Percentiles rank a stretch among this genome's conserved stretches.
phyloP scores from a whole-genome alignment of 2,329 filamentous ascomycete species.

The Plectosphaerella cucumerina region DNA sequence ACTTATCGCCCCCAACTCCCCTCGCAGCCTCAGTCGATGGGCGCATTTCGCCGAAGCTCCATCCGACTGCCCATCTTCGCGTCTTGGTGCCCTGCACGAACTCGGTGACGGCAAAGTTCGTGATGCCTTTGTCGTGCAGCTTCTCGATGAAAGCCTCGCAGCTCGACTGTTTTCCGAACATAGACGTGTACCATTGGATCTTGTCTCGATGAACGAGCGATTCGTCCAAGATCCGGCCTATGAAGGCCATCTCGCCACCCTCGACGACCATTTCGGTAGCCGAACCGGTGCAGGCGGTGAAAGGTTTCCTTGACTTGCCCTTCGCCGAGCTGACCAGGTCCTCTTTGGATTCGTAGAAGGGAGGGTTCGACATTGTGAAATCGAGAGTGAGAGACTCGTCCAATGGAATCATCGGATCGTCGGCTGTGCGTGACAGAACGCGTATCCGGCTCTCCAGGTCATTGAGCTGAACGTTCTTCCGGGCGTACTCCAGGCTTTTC shows the following conservation, averaged over 20 bases:
- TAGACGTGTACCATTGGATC: conserved; percentile 84
- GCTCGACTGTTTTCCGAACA: conserved; percentile 79
- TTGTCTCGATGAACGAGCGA: conserved; percentile 54
- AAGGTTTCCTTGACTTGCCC: conserved; percentile 63
- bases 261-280: conserved; percentile 79
- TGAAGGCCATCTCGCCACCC: conserved; percentile 76
- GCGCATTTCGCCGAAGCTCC: conserved; percentile 71
- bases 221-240: conserved; percentile 65
- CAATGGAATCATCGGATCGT: conserved; percentile 60
- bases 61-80: conserved; percentile 80
- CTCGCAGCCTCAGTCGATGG: conserved; percentile 48
- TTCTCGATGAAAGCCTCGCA: conserved; percentile 58
- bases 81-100: conserved; percentile 77
- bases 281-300: conserved; percentile 72
- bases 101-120: conserved; percentile 78
- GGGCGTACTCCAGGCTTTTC: conserved; percentile 62
- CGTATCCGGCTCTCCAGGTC: conserved; percentile 58
- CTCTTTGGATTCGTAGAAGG: conserved; percentile 75
- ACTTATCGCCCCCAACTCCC: conserved; percentile 32
- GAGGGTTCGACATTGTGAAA: conserved; percentile 92
- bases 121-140: conserved; percentile 51
- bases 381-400: conserved; percentile 57
- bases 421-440: conserved; percentile 49
- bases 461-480: conserved; percentile 65
- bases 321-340: conserved; percentile 65